Conservation (phyloP, 2,329 filamentous ascomycete genomes). For the Talaromyces sp. region DNA sequence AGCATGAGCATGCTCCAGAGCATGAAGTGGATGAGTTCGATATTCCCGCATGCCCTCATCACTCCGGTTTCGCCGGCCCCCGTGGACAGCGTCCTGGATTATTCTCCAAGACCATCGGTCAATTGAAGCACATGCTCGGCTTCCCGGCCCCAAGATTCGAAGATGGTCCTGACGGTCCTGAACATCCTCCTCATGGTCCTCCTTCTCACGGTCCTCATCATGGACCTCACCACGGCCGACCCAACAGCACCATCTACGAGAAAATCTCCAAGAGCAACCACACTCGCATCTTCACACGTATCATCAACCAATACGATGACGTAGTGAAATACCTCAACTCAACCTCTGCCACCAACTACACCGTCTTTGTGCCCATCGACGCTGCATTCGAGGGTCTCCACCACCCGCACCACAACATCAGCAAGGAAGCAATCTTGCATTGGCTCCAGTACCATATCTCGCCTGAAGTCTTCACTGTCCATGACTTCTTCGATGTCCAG, state of each 20-base stretch:
- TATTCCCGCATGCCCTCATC: background rate
- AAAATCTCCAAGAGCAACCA: slow-evolving; percentile 70
- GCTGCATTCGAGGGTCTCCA: slow-evolving; percentile 67
- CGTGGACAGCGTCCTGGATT: slow-evolving; percentile 1
- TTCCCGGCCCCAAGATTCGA: background rate
- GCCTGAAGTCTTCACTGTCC: slow-evolving; percentile 61
- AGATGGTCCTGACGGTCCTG: background rate
- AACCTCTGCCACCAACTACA: slow-evolving; percentile 63
- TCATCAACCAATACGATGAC: slow-evolving; percentile 67
- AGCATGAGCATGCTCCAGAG: background rate
- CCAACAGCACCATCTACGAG: slow-evolving; percentile 73
- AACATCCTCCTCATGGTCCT: background rate
- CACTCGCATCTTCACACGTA: slow-evolving; percentile 68
- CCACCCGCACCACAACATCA: slow-evolving; percentile 56
- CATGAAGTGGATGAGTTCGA: background rate
- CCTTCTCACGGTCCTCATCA: background rate
- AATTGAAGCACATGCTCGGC: slow-evolving; percentile 9
- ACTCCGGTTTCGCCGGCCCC: background rate
- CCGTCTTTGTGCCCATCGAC: slow-evolving; percentile 74
- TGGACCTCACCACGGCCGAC: slow-evolving; percentile 33
- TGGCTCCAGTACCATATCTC: slow-evolving; percentile 72
- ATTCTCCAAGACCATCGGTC: slow-evolving; percentile 10
- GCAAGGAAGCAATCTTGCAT: slow-evolving; percentile 66
- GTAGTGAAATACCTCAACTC: slow-evolving; percentile 69
- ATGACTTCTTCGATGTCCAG: slow-evolving; percentile 61